phyloP scores from a whole-genome alignment of 352 stramenopile genomes.

The Globisporangium apiculatum region DNA sequence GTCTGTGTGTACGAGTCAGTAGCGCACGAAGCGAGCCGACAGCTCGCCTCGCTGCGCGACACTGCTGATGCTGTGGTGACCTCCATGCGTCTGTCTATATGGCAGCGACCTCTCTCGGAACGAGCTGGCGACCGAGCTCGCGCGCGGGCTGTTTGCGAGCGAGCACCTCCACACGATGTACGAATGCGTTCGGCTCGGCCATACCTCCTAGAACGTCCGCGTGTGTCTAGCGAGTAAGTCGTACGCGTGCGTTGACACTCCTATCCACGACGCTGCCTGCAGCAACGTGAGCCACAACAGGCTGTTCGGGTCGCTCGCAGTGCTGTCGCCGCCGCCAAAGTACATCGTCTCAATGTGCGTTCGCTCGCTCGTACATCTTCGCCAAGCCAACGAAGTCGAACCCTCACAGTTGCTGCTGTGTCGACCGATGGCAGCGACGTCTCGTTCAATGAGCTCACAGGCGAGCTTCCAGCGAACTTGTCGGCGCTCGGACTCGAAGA shows the following conservation, averaged over 20 bases:
- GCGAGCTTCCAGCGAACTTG: conserved; percentile 27
- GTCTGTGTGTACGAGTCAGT: too few relatives aligned
- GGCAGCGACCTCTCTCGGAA: conserved; percentile 39
- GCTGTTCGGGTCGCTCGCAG: conserved; percentile 30
- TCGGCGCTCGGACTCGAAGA: conserved; percentile 37
- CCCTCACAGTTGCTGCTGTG: neutral
- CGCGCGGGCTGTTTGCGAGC: conserved; percentile 31
- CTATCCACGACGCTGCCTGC: neutral
- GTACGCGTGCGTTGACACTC: neutral
- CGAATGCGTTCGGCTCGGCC: neutral
- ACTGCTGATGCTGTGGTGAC: too few relatives aligned
- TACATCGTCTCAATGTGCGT: conserved; percentile 36
- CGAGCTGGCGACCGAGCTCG: conserved; percentile 24
- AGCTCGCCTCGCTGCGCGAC: too few relatives aligned
- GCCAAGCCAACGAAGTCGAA: too few relatives aligned
- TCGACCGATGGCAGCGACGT: conserved; percentile 29
- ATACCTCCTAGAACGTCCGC: too few relatives aligned
- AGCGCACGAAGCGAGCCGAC: too few relatives aligned
- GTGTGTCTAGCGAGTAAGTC: neutral
- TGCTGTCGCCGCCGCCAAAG: conserved; percentile 20
- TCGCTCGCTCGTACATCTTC: neutral
- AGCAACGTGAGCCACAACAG: conserved; percentile 50
- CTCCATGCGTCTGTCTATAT: too few relatives aligned
- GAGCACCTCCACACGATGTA: conserved; percentile 47
- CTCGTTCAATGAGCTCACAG: conserved; percentile 43